Evolutionary conservation across 352 stramenopile species (phyloP), one percentile per base, ranked within the genome.

Genomic region (Globisporangium barbulae): DNA sequence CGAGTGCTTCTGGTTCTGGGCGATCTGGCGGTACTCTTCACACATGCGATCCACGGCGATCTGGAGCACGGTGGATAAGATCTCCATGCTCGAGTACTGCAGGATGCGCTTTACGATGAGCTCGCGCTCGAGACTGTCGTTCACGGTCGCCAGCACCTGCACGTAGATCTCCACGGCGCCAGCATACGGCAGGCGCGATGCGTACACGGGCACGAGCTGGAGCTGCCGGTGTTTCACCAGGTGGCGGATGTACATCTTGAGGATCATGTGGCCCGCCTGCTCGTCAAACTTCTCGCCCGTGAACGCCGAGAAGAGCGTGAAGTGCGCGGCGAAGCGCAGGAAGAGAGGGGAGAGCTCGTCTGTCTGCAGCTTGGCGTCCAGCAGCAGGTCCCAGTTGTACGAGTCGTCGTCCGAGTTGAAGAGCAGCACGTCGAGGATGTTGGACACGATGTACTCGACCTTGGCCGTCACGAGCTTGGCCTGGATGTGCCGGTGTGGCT

Each of bases 181-280:
- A 22, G 74, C 65, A 1, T 70, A 81, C 31, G 87, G 87, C 9
- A 95, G 72, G 8, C 72, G 75, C 58, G 83, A 83, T 0, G 74
- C 83, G 55, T 93, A 95, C 3, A 95, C 61, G 13, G 87, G 83
- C 22, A 93, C 79, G 8, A 93, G 77, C 56, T 90, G 79, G 55
- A 89, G 73, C 41, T 95, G 84, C 2, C 75, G 75, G 28, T 93
- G 83, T 70, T 92, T 88, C 30, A 93, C 81, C 22, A 95, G 63
- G 55, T 95, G 83, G 0, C 87, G 81, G 62, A 95, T 89, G 59
- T 95, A 95, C 21, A 82, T 61, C 66, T 93, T 93, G 17, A 92
- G 50, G 65, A 93, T 91, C 73, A 91, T 90, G 65, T 93, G 81
- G 21, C 78, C 78, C 3, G 82, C 77, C 35, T 76, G 65, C 33